Percentiles rank a stretch among this genome's conserved stretches.
These are phyloP conservation scores for Trypanosoma scelopori DNA, from an alignment of 208 protist species.

Conservation along the genomic window DNA sequence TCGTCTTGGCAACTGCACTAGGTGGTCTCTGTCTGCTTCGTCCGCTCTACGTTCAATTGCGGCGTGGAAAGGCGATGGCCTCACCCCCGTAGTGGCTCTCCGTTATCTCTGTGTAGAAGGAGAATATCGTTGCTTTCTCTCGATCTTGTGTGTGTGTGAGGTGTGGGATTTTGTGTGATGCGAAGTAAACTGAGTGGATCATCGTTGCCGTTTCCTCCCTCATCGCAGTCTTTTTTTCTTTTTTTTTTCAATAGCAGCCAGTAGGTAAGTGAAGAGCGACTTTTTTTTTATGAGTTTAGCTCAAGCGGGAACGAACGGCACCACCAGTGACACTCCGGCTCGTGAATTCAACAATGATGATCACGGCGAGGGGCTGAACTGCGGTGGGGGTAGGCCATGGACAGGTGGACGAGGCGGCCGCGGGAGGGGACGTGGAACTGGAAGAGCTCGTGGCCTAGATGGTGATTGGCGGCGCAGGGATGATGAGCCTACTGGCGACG, in stretches of 20 bases:
- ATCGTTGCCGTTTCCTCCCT: constrained; percentile 1
- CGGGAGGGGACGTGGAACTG: constrained; percentile 17
- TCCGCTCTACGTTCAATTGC: constrained; percentile 2
- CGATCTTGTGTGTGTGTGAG: no score
- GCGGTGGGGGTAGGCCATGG: constrained; percentile 19
- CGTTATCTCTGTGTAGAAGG: background rate
- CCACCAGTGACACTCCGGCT: constrained; percentile 27
- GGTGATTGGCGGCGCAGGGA: background rate
- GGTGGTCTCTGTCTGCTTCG: constrained; percentile 19
- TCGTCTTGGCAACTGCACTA: constrained; percentile 23
- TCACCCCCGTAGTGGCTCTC: no score
- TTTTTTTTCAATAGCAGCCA: constrained; percentile 6
- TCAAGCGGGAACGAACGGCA: constrained; percentile 23
- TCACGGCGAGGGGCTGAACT: constrained; percentile 19
- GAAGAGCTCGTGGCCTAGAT: background rate
- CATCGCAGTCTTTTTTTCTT: constrained; percentile 17
- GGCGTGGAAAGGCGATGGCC: background rate
- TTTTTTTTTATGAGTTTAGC: constrained; percentile 30
- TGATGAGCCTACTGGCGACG: background rate
- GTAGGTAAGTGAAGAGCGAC: constrained; percentile 22
- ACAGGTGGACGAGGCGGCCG: constrained; percentile 33
- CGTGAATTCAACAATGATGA: constrained; percentile 22
- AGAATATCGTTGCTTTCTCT: background rate
- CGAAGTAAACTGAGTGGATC: background rate
- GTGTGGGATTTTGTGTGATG: no score